phyloP scores from a whole-genome alignment of 371 early-diverging fungal genomes.

The Mucor sp. region DNA sequence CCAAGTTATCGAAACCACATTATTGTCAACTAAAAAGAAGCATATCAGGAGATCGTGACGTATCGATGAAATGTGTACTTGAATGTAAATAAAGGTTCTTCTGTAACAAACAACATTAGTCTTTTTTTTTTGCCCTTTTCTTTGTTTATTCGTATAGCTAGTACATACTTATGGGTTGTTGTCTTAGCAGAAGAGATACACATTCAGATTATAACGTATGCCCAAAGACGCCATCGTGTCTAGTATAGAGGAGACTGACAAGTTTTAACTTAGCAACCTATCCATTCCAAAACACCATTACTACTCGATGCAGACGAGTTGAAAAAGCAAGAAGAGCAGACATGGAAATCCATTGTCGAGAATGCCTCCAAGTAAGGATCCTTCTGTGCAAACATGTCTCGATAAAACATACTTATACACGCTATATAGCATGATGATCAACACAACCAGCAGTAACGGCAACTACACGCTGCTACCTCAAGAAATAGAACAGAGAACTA shows the following conservation, averaged over 20 bases:
- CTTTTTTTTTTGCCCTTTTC: not conserved
- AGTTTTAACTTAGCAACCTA: not conserved
- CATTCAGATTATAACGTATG: not conserved
- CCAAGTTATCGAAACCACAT: slow-evolving; percentile 11
- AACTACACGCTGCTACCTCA: not conserved
- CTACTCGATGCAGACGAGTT: not conserved
- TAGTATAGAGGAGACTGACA: not conserved
- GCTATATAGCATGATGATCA: not conserved
- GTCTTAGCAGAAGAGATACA: not conserved
- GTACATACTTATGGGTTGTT: not conserved
- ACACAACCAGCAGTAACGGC: not conserved
- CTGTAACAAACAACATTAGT: not conserved
- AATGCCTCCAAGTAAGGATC: not conserved
- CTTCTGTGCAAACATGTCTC: not conserved
- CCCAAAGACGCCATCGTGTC: no score
- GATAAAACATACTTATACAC: not conserved
- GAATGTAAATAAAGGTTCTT: not conserved
- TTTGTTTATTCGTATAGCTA: not conserved
- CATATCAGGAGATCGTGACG: slow-evolving; percentile 1
- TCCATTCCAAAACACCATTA: not conserved
- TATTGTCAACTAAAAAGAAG: slow-evolving; percentile 3
- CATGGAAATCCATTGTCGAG: not conserved
- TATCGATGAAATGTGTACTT: not conserved
- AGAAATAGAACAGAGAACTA: not conserved
- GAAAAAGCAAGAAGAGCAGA: not conserved